Base-by-base conservation (phyloP, 371 early-diverging fungal species). In the Mortierella sp. region DNA sequence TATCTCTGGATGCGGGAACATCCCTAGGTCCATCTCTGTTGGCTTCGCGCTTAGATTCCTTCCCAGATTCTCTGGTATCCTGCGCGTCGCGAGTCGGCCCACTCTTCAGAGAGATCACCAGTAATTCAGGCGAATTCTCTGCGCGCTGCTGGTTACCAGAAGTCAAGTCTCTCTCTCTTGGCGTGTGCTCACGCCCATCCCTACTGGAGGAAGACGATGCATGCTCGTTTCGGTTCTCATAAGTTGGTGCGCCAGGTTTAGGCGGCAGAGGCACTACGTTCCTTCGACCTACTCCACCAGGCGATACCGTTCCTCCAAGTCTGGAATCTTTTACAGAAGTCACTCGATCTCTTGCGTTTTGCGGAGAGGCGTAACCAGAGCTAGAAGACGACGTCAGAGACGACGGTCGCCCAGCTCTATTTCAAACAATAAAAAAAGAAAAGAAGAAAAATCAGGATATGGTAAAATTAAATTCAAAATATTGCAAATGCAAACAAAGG, bases 181-280 rank as follows among this genome's bases (percentile, higher is more conserved):
- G 20, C n/a, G 37, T 26, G 16, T 52, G 49, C 8, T 73, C 76
- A 18, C 76, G 77, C 4, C 32, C 43, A 43, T 70, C 74, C 24
- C 75, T 74, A 45, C 32, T 70, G n/a, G 63, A 49, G 8, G 66
- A 16, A 11, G 49, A 18, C 2, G 62, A 32, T 35, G 58, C 3
- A 24, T 55, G 39, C 22, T 71, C 68, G 20, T 64, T 59, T 12
- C 75, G 58, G 26, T 12, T 40, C 1, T 79, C 79, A n/a, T 74
- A 63, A 3, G 67, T 60, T 2, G 75, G 65, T 1, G 66, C 64
- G 1, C 72, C 75, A 30, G 80, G 80, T 43, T 79, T 79, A 20
- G 80, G 80, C 5, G 80, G 80, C 30, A 79, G 62, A 1, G 80
- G 80, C 1, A 79, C 62, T 1, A 61, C 71, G 24, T 61, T 71